These are phyloP conservation scores for Talaromyces pinophilus DNA, from an alignment of 2,329 filamentous ascomycete species.

Conservation along the genomic window DNA sequence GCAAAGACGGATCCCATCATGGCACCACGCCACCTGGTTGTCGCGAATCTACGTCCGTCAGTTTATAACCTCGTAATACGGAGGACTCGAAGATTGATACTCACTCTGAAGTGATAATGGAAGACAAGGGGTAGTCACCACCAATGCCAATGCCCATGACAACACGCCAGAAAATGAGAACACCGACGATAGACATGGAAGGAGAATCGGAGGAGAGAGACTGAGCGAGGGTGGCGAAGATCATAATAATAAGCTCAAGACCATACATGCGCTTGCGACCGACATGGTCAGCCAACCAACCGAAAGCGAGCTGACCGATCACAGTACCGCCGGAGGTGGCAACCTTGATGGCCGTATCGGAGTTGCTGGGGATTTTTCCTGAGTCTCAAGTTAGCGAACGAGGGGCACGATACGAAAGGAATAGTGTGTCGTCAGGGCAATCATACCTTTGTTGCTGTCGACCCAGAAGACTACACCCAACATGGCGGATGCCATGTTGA, in stretches of 20 bases:
- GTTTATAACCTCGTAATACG: background rate
- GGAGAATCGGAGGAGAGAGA: conserved; percentile 65
- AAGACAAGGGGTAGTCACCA: conserved; percentile 79
- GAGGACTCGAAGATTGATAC: conserved; percentile 25
- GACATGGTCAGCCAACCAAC: conserved; percentile 73
- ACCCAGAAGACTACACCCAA: conserved; percentile 77
- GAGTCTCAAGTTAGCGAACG: background rate
- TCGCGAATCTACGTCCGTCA: conserved; percentile 63
- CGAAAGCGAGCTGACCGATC: conserved; percentile 78
- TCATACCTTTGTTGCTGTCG: conserved; percentile 43
- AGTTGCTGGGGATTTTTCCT: conserved; percentile 21
- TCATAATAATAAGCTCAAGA: conserved; percentile 76
- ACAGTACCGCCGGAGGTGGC: conserved; percentile 82
- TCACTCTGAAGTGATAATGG: conserved; percentile 78
- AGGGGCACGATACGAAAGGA: background rate
- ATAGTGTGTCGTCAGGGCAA: background rate
- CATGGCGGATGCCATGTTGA: conserved; percentile 72
- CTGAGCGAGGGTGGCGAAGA: conserved; percentile 74
- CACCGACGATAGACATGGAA: conserved; percentile 54
- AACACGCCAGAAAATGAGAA: conserved; percentile 76
- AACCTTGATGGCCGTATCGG: conserved; percentile 64
- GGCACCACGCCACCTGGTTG: conserved; percentile 79
- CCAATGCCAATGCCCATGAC: conserved; percentile 79
- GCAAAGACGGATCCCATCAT: conserved; percentile 88
- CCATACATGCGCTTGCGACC: conserved; percentile 85